phyloP scores from a whole-genome alignment of 1,284 basidiomycete species.

The Cystobasidiaceae sp. region DNA sequence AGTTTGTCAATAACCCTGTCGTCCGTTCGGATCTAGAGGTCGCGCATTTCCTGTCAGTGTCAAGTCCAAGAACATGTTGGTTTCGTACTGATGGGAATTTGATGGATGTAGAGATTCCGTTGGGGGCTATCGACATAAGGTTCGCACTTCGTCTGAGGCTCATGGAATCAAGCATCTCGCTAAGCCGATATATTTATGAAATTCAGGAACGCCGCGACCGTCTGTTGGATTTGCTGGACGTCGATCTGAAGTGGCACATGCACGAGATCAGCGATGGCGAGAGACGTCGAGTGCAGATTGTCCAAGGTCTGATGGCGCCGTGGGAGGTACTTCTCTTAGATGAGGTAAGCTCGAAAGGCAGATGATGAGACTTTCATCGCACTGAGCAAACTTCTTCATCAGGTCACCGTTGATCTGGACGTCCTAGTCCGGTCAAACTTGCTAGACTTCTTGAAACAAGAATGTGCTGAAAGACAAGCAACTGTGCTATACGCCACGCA shows the following conservation, averaged over 20 bases:
- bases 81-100: too few species aligned
- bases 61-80: too few species aligned
- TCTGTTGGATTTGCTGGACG: constrained; percentile 74
- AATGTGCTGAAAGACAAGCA: constrained; percentile 72
- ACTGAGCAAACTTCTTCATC: neutral
- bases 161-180: neutral
- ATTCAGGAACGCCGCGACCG: constrained; percentile 64
- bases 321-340: constrained; percentile 93
- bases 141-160: neutral
- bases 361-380: neutral
- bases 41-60: constrained; percentile 66
- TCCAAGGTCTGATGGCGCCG: constrained; percentile 91
- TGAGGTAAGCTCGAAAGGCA: constrained; percentile 55
- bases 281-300: constrained; percentile 85
- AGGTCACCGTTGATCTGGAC: constrained; percentile 97
- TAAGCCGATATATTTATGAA: neutral
- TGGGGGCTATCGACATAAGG: constrained; percentile 86
- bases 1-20: constrained; percentile 90
- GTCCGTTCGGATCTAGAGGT: constrained; percentile 90
- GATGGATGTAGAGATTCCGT: constrained; percentile 75
- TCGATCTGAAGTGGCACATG: constrained; percentile 75
- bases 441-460: constrained; percentile 76
- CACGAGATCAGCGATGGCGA: constrained; percentile 86
- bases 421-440: constrained; percentile 90
- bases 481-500: constrained; percentile 95